These are phyloP conservation scores for Termitomyces bulborhizus DNA, from an alignment of 768 basidiomycete genomes.

Conservation along the genomic window DNA sequence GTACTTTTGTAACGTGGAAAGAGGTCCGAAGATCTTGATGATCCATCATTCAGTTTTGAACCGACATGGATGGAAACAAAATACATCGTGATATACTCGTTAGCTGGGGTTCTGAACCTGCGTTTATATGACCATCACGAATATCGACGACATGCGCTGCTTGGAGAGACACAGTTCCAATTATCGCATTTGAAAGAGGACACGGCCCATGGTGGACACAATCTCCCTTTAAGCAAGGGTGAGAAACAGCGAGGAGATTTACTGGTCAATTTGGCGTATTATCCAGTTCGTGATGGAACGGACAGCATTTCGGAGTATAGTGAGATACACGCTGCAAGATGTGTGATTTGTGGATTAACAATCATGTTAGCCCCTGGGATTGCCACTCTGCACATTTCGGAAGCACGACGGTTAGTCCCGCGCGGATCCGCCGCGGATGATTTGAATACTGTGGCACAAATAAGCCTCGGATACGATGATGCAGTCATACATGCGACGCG, in stretches of 20 bases:
- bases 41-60: constrained; percentile 8
- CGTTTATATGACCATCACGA: constrained; percentile 12
- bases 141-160: constrained; percentile 7
- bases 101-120: constrained; percentile 6
- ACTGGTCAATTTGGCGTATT: constrained; percentile 8
- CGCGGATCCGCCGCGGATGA: neutral
- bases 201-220: constrained; percentile 5
- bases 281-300: neutral
- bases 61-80: constrained; percentile 19
- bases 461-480: constrained; percentile 8
- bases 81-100: constrained; percentile 10
- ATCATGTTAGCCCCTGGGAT: constrained; percentile 5
- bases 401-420: constrained; percentile 4
- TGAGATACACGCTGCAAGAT: neutral
- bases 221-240: constrained; percentile 4
- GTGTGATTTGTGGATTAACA: neutral
- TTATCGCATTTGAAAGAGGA: constrained; percentile 6
- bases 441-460: constrained; percentile 4
- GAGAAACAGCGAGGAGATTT: constrained; percentile 11
- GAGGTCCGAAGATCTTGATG: neutral
- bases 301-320: neutral
- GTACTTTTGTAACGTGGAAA: neutral
- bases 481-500: constrained; percentile 3
- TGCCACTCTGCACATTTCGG: constrained; percentile 6
- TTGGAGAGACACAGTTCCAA: constrained; percentile 6